Evolutionary conservation across 352 stramenopile species (phyloP).

Genomic region (Bremia lactucae): DNA sequence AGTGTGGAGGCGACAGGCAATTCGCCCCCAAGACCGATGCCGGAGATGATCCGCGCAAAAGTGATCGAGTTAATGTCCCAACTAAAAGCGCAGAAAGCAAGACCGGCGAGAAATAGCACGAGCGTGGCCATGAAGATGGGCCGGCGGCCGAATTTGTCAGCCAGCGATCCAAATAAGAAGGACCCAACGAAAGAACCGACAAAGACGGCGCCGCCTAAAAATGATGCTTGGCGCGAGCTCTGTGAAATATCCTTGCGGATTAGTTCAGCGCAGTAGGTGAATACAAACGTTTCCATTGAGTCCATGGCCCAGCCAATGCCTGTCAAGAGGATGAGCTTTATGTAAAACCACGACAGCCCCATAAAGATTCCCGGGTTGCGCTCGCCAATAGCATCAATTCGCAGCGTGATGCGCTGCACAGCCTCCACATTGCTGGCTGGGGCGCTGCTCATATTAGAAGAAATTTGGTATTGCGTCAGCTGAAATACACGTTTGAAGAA

Average conservation of each 20-base stretch:
- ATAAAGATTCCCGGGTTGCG: constrained; percentile 32
- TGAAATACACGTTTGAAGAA: too few relatives aligned
- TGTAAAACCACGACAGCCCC: constrained; percentile 62
- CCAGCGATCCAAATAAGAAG: constrained; percentile 43
- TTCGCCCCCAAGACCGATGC: constrained; percentile 52
- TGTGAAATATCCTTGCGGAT: constrained; percentile 37
- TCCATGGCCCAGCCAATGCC: constrained; percentile 67
- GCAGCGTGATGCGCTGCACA: constrained; percentile 51
- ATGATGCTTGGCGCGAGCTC: constrained; percentile 24
- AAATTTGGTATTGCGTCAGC: too few relatives aligned
- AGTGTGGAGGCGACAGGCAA: constrained; percentile 46
- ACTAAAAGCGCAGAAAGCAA: constrained; percentile 32
- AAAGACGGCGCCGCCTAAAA: constrained; percentile 43
- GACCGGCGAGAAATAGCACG: constrained; percentile 43
- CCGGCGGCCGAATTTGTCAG: constrained; percentile 52
- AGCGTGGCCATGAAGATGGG: constrained; percentile 63
- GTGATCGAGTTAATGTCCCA: constrained; percentile 50
- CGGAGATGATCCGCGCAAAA: constrained; percentile 46
- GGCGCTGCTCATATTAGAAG: constrained; percentile 1
- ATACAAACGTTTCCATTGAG: constrained; percentile 66
- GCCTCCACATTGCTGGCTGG: constrained; percentile 29
- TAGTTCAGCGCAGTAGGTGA: constrained; percentile 38
- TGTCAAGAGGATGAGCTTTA: constrained; percentile 49
- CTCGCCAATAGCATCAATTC: constrained; percentile 56
- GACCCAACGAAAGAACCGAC: constrained; percentile 54